phyloP scores from a whole-genome alignment of 2,329 filamentous ascomycete species.

The Fusarium begoniae region DNA sequence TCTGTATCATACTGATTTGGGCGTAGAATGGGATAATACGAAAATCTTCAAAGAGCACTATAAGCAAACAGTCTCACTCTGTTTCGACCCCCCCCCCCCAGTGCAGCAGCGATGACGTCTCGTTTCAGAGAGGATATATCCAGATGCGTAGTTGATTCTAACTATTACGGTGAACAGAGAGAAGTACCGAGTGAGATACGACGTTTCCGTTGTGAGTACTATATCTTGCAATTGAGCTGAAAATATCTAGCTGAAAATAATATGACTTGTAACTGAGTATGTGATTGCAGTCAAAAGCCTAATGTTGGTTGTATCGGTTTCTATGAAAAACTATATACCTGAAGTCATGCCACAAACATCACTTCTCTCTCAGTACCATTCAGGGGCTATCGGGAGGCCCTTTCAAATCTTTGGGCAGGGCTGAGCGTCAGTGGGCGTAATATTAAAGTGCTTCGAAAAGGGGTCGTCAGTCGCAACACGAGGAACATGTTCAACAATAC shows the following conservation, averaged over 20 bases:
- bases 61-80: constrained; percentile 20
- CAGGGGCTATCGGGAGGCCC: not conserved
- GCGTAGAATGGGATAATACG: constrained; percentile 38
- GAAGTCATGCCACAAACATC: not conserved
- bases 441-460: constrained; percentile 40
- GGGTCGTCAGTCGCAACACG: constrained; percentile 42
- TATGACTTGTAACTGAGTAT: not conserved
- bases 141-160: not conserved
- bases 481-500: constrained; percentile 63
- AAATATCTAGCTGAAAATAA: not conserved
- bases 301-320: no score
- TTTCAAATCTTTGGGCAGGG: constrained; percentile 27
- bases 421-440: constrained; percentile 35
- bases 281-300: not conserved
- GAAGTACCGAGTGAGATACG: not conserved
- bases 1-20: constrained; percentile 45
- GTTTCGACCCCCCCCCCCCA: not conserved
- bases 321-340: not conserved
- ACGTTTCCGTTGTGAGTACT: not conserved
- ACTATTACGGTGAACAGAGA: not conserved
- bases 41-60: constrained; percentile 24
- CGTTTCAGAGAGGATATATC: not conserved
- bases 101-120: not conserved
- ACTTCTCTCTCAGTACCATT: not conserved
- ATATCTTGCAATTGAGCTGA: not conserved